phyloP scores from a whole-genome alignment of 1,284 basidiomycete species.

The Austropuccinia psidii region DNA sequence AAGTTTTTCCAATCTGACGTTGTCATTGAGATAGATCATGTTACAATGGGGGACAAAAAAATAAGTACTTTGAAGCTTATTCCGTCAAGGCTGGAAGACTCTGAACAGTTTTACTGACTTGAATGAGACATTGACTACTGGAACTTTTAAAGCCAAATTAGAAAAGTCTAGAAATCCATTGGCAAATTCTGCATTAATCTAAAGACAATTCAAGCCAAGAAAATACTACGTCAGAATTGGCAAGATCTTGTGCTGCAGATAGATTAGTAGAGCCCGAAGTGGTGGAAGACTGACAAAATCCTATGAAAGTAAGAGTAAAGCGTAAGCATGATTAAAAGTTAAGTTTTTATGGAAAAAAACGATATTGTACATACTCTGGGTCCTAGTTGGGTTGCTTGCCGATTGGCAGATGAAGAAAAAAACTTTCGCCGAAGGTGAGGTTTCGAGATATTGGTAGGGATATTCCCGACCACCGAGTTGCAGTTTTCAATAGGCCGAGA shows the following conservation, averaged over 20 bases:
- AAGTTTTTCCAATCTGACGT: slow-evolving; percentile 71
- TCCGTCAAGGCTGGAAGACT: no score
- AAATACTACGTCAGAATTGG: no score
- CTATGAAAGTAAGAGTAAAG: neutral
- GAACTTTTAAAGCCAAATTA: slow-evolving; percentile 13
- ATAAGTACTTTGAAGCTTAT: no score
- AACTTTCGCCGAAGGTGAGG: slow-evolving; percentile 13
- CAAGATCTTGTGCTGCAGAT: no score
- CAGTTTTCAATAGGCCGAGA: slow-evolving; percentile 16
- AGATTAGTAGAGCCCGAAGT: no score
- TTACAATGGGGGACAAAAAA: slow-evolving; percentile 66
- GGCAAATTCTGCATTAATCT: slow-evolving; percentile 32
- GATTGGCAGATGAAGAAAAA: slow-evolving; percentile 7
- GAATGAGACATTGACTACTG: slow-evolving; percentile 28
- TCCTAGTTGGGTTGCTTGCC: neutral
- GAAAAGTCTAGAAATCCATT: slow-evolving; percentile 36
- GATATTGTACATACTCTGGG: neutral
- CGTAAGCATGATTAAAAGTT: neutral
- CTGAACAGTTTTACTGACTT: neutral
- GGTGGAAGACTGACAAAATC: slow-evolving; percentile 18
- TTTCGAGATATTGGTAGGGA: neutral
- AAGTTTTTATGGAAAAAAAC: neutral
- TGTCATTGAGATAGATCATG: slow-evolving; percentile 69
- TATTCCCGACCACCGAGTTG: neutral
- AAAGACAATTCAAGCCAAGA: no score